Percentiles rank a stretch among this genome's conserved stretches.
These are phyloP conservation scores for Carex sylvatica DNA, from an alignment of 202 grass and related monocot genomes.

Conservation along the genomic window DNA sequence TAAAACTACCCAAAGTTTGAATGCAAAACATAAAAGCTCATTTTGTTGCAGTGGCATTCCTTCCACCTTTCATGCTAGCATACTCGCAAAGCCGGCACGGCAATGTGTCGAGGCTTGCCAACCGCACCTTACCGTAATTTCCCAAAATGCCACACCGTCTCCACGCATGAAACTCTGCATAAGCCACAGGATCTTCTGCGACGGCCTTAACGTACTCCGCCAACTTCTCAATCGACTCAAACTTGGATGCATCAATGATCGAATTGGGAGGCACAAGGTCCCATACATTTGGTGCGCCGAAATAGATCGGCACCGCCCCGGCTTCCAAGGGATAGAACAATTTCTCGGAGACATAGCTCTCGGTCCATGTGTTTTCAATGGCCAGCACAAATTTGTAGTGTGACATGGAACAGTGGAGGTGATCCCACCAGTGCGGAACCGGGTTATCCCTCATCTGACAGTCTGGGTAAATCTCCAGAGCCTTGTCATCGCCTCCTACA, in stretches of 20 bases:
- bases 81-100: constrained; percentile 36
- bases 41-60: constrained; percentile 24
- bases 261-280: constrained; percentile 43
- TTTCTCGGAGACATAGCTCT: constrained; percentile 42
- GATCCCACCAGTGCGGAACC: constrained; percentile 42
- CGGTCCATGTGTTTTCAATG: constrained; percentile 43
- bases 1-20: neutral
- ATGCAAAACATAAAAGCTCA: neutral
- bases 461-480: constrained; percentile 29
- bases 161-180: constrained; percentile 49
- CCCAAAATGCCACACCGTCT: constrained; percentile 40
- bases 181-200: constrained; percentile 38
- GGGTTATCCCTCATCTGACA: constrained; percentile 32
- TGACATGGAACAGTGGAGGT: constrained; percentile 42
- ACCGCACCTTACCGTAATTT: constrained; percentile 37
- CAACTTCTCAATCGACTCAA: constrained; percentile 28
- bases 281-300: constrained; percentile 35
- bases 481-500: constrained; percentile 28
- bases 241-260: constrained; percentile 37
- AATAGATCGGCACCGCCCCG: constrained; percentile 37
- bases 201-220: constrained; percentile 36
- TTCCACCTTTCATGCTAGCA: constrained; percentile 39
- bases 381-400: constrained; percentile 48
- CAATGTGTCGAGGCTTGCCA: constrained; percentile 32
- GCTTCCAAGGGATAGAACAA: constrained; percentile 40